phyloP scores from a whole-genome alignment of 140 eudicot species.

The Stevia rebaudiana region DNA sequence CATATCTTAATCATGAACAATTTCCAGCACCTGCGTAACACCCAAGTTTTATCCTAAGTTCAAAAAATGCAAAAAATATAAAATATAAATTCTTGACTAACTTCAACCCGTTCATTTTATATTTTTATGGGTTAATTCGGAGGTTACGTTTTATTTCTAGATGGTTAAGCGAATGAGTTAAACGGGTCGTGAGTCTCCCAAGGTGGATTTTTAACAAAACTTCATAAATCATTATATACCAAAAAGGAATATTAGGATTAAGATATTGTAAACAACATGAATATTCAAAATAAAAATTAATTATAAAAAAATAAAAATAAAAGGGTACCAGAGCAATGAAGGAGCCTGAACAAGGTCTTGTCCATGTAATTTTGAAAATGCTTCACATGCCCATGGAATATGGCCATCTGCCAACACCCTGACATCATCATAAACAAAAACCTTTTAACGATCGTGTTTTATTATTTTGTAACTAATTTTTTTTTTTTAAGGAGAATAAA shows the following conservation, averaged over 20 bases:
- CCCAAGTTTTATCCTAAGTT: not conserved
- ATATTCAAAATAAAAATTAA: not conserved
- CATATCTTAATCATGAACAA: constrained; percentile 82
- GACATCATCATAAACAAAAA: constrained; percentile 21
- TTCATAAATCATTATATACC: not conserved
- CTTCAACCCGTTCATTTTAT: not conserved
- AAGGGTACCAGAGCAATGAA: constrained; percentile 63
- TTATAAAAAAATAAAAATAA: not conserved
- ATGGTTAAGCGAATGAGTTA: not conserved
- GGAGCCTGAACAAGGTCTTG: constrained; percentile 56
- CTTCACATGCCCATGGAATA: constrained; percentile 95
- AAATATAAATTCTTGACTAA: no score
- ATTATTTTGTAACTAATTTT: not conserved
- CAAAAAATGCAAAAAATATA: not conserved
- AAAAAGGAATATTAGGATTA: no score
- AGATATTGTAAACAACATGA: no score
- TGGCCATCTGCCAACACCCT: constrained; percentile 98
- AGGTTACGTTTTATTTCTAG: not conserved
- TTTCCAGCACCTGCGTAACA: constrained; percentile 83
- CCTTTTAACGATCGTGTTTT: not conserved
- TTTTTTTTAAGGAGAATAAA: constrained; percentile 3
- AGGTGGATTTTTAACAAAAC: not conserved
- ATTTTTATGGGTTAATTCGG: not conserved
- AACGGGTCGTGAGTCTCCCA: not conserved
- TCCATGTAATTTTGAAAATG: constrained; percentile 73